Conservation (phyloP, 164 flowering plant genomes). For the Santalum album region DNA sequence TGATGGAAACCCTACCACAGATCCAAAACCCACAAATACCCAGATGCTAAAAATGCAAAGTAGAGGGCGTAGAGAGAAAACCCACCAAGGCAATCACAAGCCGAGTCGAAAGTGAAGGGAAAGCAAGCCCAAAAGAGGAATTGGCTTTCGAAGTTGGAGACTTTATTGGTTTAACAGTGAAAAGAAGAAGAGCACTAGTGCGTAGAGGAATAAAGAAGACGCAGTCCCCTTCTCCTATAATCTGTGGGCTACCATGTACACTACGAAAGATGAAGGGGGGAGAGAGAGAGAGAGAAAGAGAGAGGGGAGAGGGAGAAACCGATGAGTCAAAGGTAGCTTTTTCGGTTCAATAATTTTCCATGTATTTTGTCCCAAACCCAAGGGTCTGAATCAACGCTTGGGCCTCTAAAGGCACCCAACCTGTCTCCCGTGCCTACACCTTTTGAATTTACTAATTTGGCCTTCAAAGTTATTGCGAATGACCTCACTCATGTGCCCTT, state of each 20-base stretch:
- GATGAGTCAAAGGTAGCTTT: conserved; percentile 28
- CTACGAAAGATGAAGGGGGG: conserved; percentile 16
- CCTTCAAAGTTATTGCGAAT: conserved; percentile 1
- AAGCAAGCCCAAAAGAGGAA: conserved; percentile 16
- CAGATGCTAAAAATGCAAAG: conserved; percentile 29
- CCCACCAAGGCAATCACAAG: conserved; percentile 24
- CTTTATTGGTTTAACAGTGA: conserved; percentile 27
- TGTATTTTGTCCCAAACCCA: conserved; percentile 21
- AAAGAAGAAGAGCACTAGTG: conserved; percentile 5
- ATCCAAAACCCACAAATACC: conserved; percentile 33
- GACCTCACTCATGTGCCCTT: too few relatives aligned
- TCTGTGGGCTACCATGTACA: conserved; percentile 22
- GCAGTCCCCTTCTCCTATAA: conserved; percentile 16
- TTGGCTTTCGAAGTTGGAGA: conserved; percentile 23
- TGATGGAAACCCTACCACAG: conserved; percentile 21
- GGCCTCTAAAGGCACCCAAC: conserved; percentile 20
- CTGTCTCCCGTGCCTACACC: conserved; percentile 16
- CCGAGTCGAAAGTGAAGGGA: conserved; percentile 15
- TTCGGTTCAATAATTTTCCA: conserved; percentile 30
- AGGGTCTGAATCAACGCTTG: conserved; percentile 20
- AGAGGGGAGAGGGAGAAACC: too few relatives aligned
- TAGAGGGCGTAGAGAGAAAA: conserved; percentile 15
- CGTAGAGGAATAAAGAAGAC: conserved; percentile 20
- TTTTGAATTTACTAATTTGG: conserved; percentile 8
- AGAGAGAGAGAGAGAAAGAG: conserved; percentile 9